Evolutionary conservation across 2,329 filamentous ascomycete species (phyloP).

Genomic region (Pseudogymnoascus sp.): DNA sequence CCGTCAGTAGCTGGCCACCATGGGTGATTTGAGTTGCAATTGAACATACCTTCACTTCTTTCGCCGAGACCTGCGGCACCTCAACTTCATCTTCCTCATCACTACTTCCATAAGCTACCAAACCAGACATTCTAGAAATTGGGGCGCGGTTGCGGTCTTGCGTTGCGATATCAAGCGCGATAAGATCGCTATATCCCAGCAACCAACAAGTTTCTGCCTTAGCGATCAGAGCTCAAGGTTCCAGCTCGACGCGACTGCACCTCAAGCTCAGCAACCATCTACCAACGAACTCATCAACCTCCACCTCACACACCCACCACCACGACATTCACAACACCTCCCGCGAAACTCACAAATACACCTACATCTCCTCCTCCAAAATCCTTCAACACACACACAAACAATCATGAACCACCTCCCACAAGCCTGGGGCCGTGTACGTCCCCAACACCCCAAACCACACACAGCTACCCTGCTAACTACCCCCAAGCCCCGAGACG

Average conservation of each 20-base stretch:
- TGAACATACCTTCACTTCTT: slow-evolving; percentile 4
- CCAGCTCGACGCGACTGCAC: slow-evolving; percentile 10
- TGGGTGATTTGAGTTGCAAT: not conserved
- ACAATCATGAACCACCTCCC: slow-evolving; percentile 60
- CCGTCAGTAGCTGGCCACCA: not conserved
- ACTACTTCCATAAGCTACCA: slow-evolving; percentile 33
- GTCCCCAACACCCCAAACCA: slow-evolving; percentile 25
- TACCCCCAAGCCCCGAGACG: slow-evolving; percentile 72
- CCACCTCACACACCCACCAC: not conserved
- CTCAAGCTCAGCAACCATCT: not conserved
- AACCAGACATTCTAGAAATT: slow-evolving; percentile 22
- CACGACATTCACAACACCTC: not conserved
- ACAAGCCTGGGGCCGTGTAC: slow-evolving; percentile 64
- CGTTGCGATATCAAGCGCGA: not conserved
- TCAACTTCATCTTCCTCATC: slow-evolving; percentile 28
- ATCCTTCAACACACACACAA: slow-evolving; percentile 10
- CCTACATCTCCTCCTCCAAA: slow-evolving; percentile 9
- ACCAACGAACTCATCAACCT: not conserved
- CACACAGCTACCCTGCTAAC: slow-evolving; percentile 29
- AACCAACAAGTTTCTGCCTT: not conserved
- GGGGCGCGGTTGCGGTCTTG: not conserved
- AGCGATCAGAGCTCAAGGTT: slow-evolving; percentile 8
- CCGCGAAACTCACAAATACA: slow-evolving; percentile 3
- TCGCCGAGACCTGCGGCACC: slow-evolving; percentile 9
- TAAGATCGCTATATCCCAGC: not conserved